Conservation (phyloP, 176 grass and related monocot species). For the Cenchrus americanus region DNA sequence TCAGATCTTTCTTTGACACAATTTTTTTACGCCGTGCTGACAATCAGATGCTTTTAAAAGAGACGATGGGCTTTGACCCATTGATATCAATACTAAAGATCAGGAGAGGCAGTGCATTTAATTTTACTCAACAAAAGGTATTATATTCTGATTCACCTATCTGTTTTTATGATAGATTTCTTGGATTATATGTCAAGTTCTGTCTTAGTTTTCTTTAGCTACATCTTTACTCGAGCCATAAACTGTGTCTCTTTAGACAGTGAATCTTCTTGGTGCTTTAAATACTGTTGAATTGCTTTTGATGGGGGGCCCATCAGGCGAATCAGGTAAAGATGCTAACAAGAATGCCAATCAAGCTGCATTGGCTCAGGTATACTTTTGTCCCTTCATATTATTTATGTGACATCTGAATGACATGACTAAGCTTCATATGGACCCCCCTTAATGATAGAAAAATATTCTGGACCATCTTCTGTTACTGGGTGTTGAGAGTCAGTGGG, state of each 20-base stretch:
- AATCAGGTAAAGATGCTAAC: conserved; percentile 78
- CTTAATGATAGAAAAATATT: conserved; percentile 82
- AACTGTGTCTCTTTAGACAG: conserved; percentile 76
- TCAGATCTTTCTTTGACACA: conserved; percentile 23
- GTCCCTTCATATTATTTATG: conserved; percentile 20
- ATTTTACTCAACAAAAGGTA: conserved; percentile 99
- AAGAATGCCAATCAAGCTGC: conserved; percentile 91
- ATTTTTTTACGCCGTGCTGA: conserved; percentile 30
- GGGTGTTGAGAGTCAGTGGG: conserved; percentile 95
- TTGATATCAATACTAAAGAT: conserved; percentile 97
- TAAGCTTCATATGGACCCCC: conserved; percentile 42
- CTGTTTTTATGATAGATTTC: conserved; percentile 4
- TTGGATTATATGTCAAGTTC: conserved; percentile 10
- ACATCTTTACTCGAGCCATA: conserved; percentile 43
- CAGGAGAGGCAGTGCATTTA: conserved; percentile 96
- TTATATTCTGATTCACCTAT: conserved; percentile 23
- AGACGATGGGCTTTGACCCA: conserved; percentile 97
- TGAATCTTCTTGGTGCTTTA: conserved; percentile 93
- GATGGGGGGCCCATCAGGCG: conserved; percentile 55
- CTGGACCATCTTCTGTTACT: conserved; percentile 91
- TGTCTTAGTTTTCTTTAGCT: conserved; percentile 35
- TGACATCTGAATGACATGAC: conserved; percentile 3
- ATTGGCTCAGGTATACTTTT: conserved; percentile 73
- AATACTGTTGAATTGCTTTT: conserved; percentile 95
- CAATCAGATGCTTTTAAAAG: conserved; percentile 93